Base-by-base conservation (phyloP, 345 rosid species). In the Ricinus communis region DNA sequence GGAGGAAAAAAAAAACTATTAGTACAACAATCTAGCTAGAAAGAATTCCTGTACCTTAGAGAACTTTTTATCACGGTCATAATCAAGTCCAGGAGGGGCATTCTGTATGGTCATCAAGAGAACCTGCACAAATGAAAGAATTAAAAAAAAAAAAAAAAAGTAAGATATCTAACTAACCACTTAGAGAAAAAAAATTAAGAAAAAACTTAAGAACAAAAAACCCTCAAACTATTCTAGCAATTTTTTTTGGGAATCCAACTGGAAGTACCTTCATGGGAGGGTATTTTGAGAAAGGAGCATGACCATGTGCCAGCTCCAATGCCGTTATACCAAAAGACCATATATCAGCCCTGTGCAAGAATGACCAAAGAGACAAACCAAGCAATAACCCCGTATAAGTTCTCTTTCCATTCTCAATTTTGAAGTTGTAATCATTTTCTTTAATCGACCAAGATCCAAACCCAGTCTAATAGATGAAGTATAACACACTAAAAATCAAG, bases 301-400 rank as follows among this genome's bases (percentile, higher is more conserved):
- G 99, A 58, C 99, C 98, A 79, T 91, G 99, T 56, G 99, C 99
- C 90, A 96, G 78, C 82, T 96, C 99, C 70, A 96, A 78, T 31
- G 99, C 99, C 2, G 98, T 93, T 69, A 96, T 96, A 71, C 99
- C 99, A 74, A 96, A 88, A 43, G 99, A 96, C 99, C 98, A 93
- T 33, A 96, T 93, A 81, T 96, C 99, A 75, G 99, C 99, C 92
- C 99, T 96, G 90, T 18, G 21, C 45, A 77, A 67, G 38, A 67
- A 72, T 28, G 56, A 71, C 66, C 51, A 68, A 41, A 45, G 45
- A 46, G 46, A 31, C 69, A 80, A 60, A 68, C 18, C 67, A 68
- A 78, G 47, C 66, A 68, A 77, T 73, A 77, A 66, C 73, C 60
- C 54, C 53, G 52, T 25, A 68, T 51, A 40, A 62, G n/a, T 43